phyloP scores from a whole-genome alignment of 441 rosid genomes.

The Aquilaria agallochum region DNA sequence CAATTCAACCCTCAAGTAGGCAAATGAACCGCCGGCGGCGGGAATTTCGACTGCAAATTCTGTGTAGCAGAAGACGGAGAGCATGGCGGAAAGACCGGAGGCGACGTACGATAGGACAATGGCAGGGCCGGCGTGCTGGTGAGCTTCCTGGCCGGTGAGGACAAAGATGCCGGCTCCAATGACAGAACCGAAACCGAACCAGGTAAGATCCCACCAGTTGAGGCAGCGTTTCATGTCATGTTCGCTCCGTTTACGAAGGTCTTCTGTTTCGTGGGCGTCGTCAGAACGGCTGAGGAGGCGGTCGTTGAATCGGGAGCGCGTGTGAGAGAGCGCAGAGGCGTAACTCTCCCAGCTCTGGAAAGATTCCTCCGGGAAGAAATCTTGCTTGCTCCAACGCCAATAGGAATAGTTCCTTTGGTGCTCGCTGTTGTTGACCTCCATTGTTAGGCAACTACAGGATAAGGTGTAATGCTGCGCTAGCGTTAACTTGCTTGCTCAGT shows the following conservation, averaged over 20 bases:
- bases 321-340: constrained; percentile 43
- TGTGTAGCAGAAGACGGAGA: constrained; percentile 73
- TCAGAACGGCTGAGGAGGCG: constrained; percentile 49
- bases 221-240: constrained; percentile 63
- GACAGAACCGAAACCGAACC: constrained; percentile 80
- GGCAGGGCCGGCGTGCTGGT: constrained; percentile 57
- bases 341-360: constrained; percentile 53
- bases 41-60: constrained; percentile 74
- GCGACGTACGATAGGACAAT: constrained; percentile 58
- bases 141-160: constrained; percentile 71
- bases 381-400: constrained; percentile 31
- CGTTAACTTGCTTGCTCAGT: no score
- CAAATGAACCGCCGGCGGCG: constrained; percentile 71
- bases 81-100: constrained; percentile 61
- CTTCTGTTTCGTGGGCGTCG: constrained; percentile 47
- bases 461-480: no score
- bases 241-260: constrained; percentile 41
- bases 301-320: constrained; percentile 50
- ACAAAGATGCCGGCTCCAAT: constrained; percentile 84
- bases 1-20: constrained; percentile 74
- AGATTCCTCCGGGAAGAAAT: constrained; percentile 74
- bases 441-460: no score
- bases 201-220: constrained; percentile 76
- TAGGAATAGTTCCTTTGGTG: no score
- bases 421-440: no score